Base-by-base conservation (phyloP, 148 eudicot species). In the Cornus suecica region DNA sequence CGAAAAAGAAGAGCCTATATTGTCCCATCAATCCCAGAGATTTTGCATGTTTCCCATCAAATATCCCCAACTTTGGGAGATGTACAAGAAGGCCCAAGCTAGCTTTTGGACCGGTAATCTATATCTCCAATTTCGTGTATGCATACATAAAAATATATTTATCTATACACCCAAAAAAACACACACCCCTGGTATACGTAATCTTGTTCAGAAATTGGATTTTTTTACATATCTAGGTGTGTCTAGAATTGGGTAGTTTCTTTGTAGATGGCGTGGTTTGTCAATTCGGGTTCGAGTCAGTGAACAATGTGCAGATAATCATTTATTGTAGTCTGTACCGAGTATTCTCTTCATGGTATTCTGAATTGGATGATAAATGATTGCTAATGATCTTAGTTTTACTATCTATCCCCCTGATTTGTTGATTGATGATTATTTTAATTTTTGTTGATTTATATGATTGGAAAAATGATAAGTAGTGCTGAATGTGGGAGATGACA, bases 71-170 rank as follows among this genome's bases (percentile, higher is more conserved):
- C 79, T 91, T 24, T 91, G 93, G 97, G 93, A 91, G 81, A 91
- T 91, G 93, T 91, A 91, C 68, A 91, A 91, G 81, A 91, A 90
- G 70, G 83, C 93, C 30, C 65, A 76, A 41, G 92, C 97, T 71
- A 89, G 93, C 76, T 91, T 91, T 37, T 91, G 97, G 93, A 85
- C 97, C 60, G 96, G 96, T 91, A 81, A 71, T 51, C 41, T 70
- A 29, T 26, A 30, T 14, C 42, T 5, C 4, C 9, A 4, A 37
- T 37, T 1, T 37, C 42, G 4, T 37, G 5, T 37, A 10, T 32
- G 4, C 7, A 8, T 32, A 32, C 37, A 66, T 20, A 8, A 20
- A 45, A 1, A 4, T 41, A 5, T n/a, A 20, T 24, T 34, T 70
- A 26, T 22, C 56, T 72, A 23, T 42, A 42, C 20, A n/a, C 58